A percentile compares a stretch with the other conserved stretches of the same genome.
Evolutionary conservation across 2,329 filamentous ascomycete species (phyloP).

Genomic region (Ceratocystis colombiana): DNA sequence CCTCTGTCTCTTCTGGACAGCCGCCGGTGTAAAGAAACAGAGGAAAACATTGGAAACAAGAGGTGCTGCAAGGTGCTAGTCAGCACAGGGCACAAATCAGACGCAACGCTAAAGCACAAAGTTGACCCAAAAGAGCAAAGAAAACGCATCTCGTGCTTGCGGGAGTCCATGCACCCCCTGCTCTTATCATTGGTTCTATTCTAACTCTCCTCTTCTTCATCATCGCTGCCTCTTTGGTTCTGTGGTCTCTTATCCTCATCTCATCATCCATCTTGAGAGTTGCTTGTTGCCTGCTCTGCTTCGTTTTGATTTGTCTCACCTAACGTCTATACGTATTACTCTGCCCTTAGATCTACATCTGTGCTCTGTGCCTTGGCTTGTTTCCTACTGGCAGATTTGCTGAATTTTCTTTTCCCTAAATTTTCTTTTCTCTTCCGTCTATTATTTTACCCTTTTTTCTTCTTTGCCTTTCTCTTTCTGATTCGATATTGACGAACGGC

Average conservation of each 20-base stretch:
- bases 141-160: conserved; percentile 21
- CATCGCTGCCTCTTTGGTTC: not conserved
- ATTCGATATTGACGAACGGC: not conserved
- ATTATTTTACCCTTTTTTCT: not conserved
- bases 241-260: not conserved
- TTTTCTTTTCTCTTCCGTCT: not conserved
- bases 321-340: conserved; percentile 3
- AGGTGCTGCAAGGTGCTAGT: not conserved
- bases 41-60: not conserved
- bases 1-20: not conserved
- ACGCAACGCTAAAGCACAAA: conserved; percentile 13
- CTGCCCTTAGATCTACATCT: not conserved
- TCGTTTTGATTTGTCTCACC: not conserved
- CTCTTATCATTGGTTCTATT: conserved; percentile 11
- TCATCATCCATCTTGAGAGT: conserved; percentile 1
- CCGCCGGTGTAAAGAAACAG: not conserved
- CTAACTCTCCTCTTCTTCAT: not conserved
- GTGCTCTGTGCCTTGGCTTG: conserved; percentile 2
- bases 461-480: not conserved
- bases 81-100: conserved; percentile 12
- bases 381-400: not conserved
- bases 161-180: conserved; percentile 22
- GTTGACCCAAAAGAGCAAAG: conserved; percentile 23
- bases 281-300: not conserved
- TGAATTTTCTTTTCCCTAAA: not conserved